Base-by-base conservation (phyloP, 768 basidiomycete genomes). In the Amanita rimosa region DNA sequence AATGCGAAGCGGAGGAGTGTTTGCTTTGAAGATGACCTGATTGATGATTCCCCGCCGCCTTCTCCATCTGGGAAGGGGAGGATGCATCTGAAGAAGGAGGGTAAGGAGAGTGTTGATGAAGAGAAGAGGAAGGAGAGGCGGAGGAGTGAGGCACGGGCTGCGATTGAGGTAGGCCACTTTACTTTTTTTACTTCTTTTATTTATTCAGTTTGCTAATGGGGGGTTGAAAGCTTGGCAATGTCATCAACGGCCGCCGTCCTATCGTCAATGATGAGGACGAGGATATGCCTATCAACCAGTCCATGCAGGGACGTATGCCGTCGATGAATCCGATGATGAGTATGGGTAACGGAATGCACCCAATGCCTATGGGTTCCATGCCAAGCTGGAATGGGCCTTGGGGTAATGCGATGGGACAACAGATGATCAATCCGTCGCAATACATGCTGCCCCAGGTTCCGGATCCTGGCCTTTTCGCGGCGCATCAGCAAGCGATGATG, bases 401-500 rank as follows among this genome's bases (percentile, higher is more conserved):
- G 55, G 58, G 57, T 43, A 65, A 43, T 42, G 55, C 59, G 11
- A 55, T 55, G 60, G 54, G 58, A 57, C 67, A 60, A 51, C 70
- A 54, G 54, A 71, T 67, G 63, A 60, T 65, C 29, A 69, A 68
- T 11, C 67, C 69, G 9, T 56, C 64, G 7, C 69, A 66, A 29
- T 74, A 74, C 62, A 70, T 74, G 67, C n/a, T 49, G 2, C 59
- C 70, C 51, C 73, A 53, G 35, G 71, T 65, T 51, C 59, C 71
- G 6, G 83, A 88, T 54, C 77, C 80, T 14, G 63, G 61, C 16
- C 79, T 77, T 60, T 54, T 87, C 26, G 79, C 72, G 4, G 88
- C 87, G 14, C 90, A 93, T 61, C 89, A 92, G 60, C 87, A 88
- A 50, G 90, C 90, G 2, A 87, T 93, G 77, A 67, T 88, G 67